phyloP scores from a whole-genome alignment of 2,329 filamentous ascomycete species.

The Daldinia sp. region DNA sequence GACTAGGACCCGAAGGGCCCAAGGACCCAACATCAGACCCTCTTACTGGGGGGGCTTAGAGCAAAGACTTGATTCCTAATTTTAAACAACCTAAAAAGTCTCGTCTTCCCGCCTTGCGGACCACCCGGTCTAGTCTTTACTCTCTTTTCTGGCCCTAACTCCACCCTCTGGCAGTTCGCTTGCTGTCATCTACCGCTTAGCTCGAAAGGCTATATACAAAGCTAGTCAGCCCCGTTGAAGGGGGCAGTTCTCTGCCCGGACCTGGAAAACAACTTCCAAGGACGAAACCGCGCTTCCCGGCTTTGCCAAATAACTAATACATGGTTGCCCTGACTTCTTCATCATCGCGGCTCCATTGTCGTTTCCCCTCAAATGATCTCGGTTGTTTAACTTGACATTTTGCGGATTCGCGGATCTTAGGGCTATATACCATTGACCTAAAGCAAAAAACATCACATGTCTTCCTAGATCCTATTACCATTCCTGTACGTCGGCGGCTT shows the following conservation, averaged over 20 bases:
- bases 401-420: constrained; percentile 25
- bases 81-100: constrained; percentile 28
- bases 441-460: constrained; percentile 26
- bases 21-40: constrained; percentile 18
- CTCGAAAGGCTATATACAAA: constrained; percentile 28
- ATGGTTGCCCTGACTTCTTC: constrained; percentile 46
- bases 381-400: constrained; percentile 30
- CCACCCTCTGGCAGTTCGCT: constrained; percentile 23
- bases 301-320: constrained; percentile 24
- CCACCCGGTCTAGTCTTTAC: constrained; percentile 27
- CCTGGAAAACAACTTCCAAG: constrained; percentile 17
- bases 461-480: constrained; percentile 22
- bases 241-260: constrained; percentile 20
- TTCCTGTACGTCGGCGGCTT: constrained; percentile 16
- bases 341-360: constrained; percentile 23
- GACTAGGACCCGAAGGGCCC: not conserved
- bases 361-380: constrained; percentile 38
- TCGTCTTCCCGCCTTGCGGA: constrained; percentile 28
- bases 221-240: constrained; percentile 29
- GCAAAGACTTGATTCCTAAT: constrained; percentile 34
- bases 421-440: constrained; percentile 29
- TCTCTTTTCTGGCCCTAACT: constrained; percentile 29
- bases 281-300: constrained; percentile 19
- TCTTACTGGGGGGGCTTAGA: constrained; percentile 24
- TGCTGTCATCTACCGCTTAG: constrained; percentile 20